phyloP scores from a whole-genome alignment of 495 filamentous ascomycete species.

The Polyplosphaeria fusca region DNA sequence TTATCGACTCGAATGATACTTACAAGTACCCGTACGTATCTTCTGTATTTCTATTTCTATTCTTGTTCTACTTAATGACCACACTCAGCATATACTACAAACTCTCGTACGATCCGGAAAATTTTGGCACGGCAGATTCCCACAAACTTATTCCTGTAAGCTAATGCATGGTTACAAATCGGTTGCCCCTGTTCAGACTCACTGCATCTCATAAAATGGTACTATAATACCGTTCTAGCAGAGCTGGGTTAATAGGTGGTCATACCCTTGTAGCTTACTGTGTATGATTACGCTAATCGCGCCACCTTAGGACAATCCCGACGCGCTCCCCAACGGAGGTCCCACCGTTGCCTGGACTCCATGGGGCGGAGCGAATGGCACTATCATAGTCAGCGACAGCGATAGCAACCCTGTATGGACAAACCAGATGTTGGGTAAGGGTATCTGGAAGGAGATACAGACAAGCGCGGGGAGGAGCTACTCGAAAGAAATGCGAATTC shows the following conservation, averaged over 20 bases:
- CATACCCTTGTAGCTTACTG: too few relatives aligned
- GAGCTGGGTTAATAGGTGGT: too few relatives aligned
- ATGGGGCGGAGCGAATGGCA: constrained; percentile 35
- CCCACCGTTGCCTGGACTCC: constrained; percentile 39
- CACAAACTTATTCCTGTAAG: too few relatives aligned
- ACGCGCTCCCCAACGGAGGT: constrained; percentile 47
- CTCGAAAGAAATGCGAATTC: constrained; percentile 19
- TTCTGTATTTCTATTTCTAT: too few relatives aligned
- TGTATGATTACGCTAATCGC: too few relatives aligned
- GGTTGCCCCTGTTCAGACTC: too few relatives aligned
- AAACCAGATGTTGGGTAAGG: constrained; percentile 54
- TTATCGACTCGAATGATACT: constrained; percentile 30
- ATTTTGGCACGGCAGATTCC: constrained; percentile 46
- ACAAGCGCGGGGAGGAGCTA: constrained; percentile 10
- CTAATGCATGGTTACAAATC: too few relatives aligned
- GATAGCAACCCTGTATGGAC: constrained; percentile 52
- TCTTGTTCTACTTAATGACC: too few relatives aligned
- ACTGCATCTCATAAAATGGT: too few relatives aligned
- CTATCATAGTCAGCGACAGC: constrained; percentile 52
- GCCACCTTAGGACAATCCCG: too few relatives aligned
- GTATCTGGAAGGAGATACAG: constrained; percentile 33
- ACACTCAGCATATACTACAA: constrained; percentile 62
- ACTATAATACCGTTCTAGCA: too few relatives aligned
- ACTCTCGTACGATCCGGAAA: constrained; percentile 50
- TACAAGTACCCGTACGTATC: constrained; percentile 53